phyloP scores from a whole-genome alignment of 495 filamentous ascomycete species.

The Hypoxylon intermedium region DNA sequence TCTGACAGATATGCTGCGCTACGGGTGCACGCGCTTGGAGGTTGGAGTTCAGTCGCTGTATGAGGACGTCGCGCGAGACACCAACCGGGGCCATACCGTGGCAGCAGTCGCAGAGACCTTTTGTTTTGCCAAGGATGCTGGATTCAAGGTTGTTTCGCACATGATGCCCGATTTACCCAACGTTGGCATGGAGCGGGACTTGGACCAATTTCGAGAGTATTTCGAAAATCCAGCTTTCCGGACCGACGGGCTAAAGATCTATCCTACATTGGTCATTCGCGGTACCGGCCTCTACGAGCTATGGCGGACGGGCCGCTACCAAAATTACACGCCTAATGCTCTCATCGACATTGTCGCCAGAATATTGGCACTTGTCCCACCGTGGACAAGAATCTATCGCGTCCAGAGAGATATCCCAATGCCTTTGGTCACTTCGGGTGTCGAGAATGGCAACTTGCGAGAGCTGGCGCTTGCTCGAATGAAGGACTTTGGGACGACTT shows the following conservation, averaged over 20 bases:
- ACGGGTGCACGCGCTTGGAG: conserved; percentile 94
- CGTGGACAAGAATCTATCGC: conserved; percentile 98
- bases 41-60: conserved; percentile 96
- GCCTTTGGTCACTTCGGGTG: conserved; percentile 94
- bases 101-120: conserved; percentile 94
- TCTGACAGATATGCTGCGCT: conserved; percentile 90
- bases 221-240: conserved; percentile 96
- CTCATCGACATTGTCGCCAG: conserved; percentile 94
- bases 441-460: conserved; percentile 96
- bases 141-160: conserved; percentile 97
- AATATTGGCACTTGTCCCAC: conserved; percentile 91
- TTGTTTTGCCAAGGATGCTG: conserved; percentile 91
- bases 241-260: conserved; percentile 98
- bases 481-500: conserved; percentile 98
- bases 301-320: conserved; percentile 95
- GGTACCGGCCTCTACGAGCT: conserved; percentile 97
- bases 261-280: conserved; percentile 95
- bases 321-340: conserved; percentile 97
- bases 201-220: conserved; percentile 96
- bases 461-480: conserved; percentile 91
- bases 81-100: conserved; percentile 96
- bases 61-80: conserved; percentile 97
- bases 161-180: conserved; percentile 99
- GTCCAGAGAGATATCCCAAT: conserved; percentile 99
- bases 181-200: conserved; percentile 95